Conservation (phyloP, 2,329 filamentous ascomycete species). For the Monilinia fructigena region DNA sequence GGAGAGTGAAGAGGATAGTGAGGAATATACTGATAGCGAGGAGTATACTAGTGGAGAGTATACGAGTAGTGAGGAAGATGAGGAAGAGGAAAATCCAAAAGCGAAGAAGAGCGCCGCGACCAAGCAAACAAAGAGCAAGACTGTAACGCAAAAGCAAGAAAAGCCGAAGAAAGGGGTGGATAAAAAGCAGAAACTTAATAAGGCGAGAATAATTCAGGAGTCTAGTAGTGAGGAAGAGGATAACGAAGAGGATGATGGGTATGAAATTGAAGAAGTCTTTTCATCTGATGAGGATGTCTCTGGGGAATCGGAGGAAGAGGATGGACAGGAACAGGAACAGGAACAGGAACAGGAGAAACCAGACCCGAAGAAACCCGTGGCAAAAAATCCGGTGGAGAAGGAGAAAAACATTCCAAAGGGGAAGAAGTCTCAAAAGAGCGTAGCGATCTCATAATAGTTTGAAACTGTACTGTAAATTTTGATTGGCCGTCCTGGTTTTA, state of each 20-base stretch:
- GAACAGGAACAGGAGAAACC: slow-evolving; percentile 3
- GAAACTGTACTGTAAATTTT: background rate
- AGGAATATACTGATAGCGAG: slow-evolving; percentile 22
- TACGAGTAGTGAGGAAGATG: slow-evolving; percentile 12
- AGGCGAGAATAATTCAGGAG: slow-evolving; percentile 5
- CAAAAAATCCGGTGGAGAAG: background rate
- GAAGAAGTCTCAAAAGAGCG: slow-evolving; percentile 15
- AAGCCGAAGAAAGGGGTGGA: background rate
- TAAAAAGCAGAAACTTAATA: background rate
- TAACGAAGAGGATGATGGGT: slow-evolving; percentile 12
- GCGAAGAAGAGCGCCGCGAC: background rate
- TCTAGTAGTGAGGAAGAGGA: slow-evolving; percentile 19
- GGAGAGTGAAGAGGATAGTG: slow-evolving; percentile 5
- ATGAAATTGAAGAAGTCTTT: slow-evolving; percentile 20
- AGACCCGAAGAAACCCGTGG: slow-evolving; percentile 3
- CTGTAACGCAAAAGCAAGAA: background rate
- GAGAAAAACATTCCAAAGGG: background rate
- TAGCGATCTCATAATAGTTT: background rate
- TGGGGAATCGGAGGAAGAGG: background rate
- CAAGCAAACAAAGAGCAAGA: background rate
- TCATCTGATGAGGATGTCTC: slow-evolving; percentile 15
- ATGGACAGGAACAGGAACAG: background rate
- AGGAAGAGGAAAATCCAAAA: background rate
- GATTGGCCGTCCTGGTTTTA: background rate
- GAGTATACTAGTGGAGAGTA: slow-evolving; percentile 20